These are phyloP conservation scores for Endocalyx cinctus DNA, from an alignment of 2,329 filamentous ascomycete species.

Conservation along the genomic window DNA sequence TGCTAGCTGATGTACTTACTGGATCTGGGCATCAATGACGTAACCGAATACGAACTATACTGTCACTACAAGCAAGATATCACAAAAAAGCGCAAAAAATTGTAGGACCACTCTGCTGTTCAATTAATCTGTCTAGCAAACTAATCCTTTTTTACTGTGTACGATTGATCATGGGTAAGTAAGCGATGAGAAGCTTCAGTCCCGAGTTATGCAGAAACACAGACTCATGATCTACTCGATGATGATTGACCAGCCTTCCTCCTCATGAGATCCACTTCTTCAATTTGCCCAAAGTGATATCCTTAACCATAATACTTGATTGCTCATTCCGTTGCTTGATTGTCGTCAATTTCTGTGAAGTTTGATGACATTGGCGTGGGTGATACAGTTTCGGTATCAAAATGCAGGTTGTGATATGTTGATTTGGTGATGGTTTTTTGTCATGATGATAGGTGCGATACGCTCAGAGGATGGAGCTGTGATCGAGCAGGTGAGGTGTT, in stretches of 20 bases:
- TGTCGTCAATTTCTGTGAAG: no score
- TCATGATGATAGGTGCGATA: not conserved
- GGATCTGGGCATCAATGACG: no score
- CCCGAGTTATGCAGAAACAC: slow-evolving; percentile 22
- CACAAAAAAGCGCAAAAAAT: not conserved
- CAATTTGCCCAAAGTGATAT: slow-evolving; percentile 28
- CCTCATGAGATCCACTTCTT: slow-evolving; percentile 20
- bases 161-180: slow-evolving; percentile 13
- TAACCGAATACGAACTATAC: no score
- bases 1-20: no score
- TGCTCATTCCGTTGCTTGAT: no score
- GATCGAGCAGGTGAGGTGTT: slow-evolving; percentile 38
- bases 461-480: slow-evolving; percentile 22
- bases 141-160: slow-evolving; percentile 12
- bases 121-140: slow-evolving; percentile 22
- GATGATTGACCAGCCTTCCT: slow-evolving; percentile 26
- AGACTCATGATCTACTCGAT: slow-evolving; percentile 22
- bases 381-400: no score
- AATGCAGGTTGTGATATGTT: no score
- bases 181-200: slow-evolving; percentile 10
- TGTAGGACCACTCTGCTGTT: slow-evolving; percentile 13
- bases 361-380: no score
- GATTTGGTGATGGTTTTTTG: not conserved
- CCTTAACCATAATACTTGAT: no score
- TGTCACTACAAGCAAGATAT: no score